These are phyloP conservation scores for Neocatenulostroma microsporum DNA, from an alignment of 2,329 filamentous ascomycete species.

Conservation along the genomic window DNA sequence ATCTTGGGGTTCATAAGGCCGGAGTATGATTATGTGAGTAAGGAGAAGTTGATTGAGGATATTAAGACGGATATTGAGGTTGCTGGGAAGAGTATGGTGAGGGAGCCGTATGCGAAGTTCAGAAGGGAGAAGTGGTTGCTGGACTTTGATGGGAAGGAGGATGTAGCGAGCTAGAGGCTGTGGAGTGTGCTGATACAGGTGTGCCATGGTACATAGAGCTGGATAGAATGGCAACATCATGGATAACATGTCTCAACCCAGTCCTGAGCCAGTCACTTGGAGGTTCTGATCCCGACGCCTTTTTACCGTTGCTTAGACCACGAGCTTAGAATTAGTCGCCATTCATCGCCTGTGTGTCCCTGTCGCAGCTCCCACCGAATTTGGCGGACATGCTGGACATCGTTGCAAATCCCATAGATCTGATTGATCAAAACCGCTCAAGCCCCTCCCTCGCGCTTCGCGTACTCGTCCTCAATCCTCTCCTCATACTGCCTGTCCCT, in stretches of 20 bases:
- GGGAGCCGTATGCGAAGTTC: conserved; percentile 53
- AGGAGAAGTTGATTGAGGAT: conserved; percentile 78
- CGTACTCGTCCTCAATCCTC: conserved; percentile 27
- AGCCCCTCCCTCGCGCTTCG: conserved; percentile 28
- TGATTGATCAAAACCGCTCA: no score
- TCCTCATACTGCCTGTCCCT: conserved; percentile 22
- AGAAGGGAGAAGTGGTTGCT: conserved; percentile 40
- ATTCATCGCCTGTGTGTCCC: no score
- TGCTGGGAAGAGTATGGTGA: conserved; percentile 61
- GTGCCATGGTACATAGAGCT: not conserved
- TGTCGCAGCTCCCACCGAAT: no score
- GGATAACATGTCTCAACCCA: no score
- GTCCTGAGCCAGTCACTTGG: no score
- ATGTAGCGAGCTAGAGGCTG: conserved; percentile 21
- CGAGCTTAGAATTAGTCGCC: no score
- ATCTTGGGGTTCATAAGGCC: conserved; percentile 83
- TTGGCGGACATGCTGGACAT: no score
- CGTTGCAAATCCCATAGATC: not conserved
- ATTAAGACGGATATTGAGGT: conserved; percentile 86
- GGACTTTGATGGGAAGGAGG: conserved; percentile 26
- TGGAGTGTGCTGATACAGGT: not conserved
- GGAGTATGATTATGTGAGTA: conserved; percentile 77
- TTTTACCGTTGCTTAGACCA: no score
- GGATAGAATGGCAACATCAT: no score
- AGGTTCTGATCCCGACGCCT: no score